Percentiles rank a stretch among this genome's conserved stretches.
These are phyloP conservation scores for Phlebopus sp. DNA, from an alignment of 1,284 basidiomycete species.

Conservation along the genomic window DNA sequence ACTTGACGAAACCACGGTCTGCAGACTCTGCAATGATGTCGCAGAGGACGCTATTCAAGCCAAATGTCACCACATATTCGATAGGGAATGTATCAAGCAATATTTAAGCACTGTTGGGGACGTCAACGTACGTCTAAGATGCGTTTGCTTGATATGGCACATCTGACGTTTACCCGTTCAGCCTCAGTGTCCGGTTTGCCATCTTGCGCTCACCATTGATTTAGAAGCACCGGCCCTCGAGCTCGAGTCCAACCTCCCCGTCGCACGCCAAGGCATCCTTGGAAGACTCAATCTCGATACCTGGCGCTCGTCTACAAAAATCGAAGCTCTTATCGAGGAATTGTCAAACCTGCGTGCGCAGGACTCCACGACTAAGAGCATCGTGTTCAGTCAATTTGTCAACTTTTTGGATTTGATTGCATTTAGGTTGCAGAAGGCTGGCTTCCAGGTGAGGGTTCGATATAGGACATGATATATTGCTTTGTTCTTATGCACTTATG, in stretches of 20 bases:
- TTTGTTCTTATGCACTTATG: not conserved
- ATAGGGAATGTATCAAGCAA: constrained; percentile 94
- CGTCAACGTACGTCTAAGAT: constrained; percentile 49
- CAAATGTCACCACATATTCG: constrained; percentile 88
- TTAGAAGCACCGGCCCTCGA: constrained; percentile 92
- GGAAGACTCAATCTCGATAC: constrained; percentile 85
- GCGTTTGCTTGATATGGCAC: not conserved
- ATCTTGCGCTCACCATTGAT: constrained; percentile 91
- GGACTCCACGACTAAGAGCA: constrained; percentile 92
- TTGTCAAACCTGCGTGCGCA: constrained; percentile 79
- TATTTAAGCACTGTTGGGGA: constrained; percentile 84
- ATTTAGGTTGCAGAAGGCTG: constrained; percentile 88
- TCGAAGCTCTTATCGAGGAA: constrained; percentile 96
- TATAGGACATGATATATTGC: no score
- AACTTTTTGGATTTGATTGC: constrained; percentile 91
- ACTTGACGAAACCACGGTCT: constrained; percentile 72
- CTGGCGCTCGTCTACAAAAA: constrained; percentile 96
- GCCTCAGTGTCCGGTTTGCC: constrained; percentile 96
- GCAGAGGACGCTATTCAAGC: constrained; percentile 97
- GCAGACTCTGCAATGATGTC: constrained; percentile 94
- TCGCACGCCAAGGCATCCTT: constrained; percentile 89
- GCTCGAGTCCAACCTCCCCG: constrained; percentile 57
- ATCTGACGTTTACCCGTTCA: constrained; percentile 28
- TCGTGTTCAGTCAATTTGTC: constrained; percentile 95
- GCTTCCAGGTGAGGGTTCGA: constrained; percentile 64